phyloP scores from a whole-genome alignment of 306 rosid genomes.

The Dalbergia cochinchinensis region DNA sequence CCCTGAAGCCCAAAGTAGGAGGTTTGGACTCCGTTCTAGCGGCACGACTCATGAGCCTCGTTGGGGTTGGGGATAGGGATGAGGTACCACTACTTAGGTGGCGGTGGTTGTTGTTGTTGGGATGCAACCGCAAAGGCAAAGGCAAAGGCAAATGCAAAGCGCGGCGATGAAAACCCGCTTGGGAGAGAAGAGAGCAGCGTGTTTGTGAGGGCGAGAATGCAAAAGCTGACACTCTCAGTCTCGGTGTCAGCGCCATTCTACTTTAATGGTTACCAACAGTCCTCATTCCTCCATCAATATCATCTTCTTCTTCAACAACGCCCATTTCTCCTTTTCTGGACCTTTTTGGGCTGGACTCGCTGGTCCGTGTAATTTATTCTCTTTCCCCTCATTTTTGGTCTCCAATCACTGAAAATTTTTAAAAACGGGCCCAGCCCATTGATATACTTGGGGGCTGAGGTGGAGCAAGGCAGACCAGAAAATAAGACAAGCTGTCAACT shows the following conservation, averaged over 20 bases:
- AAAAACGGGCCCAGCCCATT: too few species aligned
- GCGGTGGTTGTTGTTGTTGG: constrained; percentile 3
- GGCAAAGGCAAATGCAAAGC: neutral
- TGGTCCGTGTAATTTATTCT: too few species aligned
- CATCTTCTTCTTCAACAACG: neutral
- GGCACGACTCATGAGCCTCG: constrained; percentile 62
- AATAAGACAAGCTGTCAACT: too few species aligned
- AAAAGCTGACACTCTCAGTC: constrained; percentile 40
- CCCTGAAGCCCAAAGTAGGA: constrained; percentile 75
- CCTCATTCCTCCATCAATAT: constrained; percentile 35
- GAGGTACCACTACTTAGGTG: too few species aligned
- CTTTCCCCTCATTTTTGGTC: too few species aligned
- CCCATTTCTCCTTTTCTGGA: neutral
- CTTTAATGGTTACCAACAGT: constrained; percentile 14
- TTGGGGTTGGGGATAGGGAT: constrained; percentile 31
- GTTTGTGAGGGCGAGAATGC: constrained; percentile 34
- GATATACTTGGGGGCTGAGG: too few species aligned
- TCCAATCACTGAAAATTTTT: too few species aligned
- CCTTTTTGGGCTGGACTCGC: too few species aligned
- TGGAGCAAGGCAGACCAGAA: too few species aligned
- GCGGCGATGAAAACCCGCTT: constrained; percentile 43
- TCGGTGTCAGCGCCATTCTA: constrained; percentile 46
- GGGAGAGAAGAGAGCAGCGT: constrained; percentile 51
- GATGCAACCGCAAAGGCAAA: constrained; percentile 47
- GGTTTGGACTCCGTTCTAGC: constrained; percentile 72